Percentiles rank a stretch among this genome's conserved stretches.
These are phyloP conservation scores for Tylopilus balloui DNA, from an alignment of 768 basidiomycete genomes.

Conservation along the genomic window DNA sequence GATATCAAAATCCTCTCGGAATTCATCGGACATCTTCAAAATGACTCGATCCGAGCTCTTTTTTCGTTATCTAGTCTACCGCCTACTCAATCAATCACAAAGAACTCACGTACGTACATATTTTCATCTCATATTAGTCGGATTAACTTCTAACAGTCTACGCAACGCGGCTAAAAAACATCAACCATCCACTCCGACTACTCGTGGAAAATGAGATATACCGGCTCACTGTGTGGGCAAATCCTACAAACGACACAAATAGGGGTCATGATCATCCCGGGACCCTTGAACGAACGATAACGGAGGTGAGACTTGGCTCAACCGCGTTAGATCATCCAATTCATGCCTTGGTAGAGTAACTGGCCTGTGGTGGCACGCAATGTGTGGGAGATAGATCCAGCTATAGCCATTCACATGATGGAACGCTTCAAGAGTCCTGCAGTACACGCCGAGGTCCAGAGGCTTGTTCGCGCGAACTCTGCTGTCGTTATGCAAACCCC, in stretches of 20 bases:
- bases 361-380: conserved; percentile 70
- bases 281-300: conserved; percentile 52
- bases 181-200: conserved; percentile 72
- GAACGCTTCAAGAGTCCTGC: conserved; percentile 78
- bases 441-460: conserved; percentile 68
- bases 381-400: conserved; percentile 80
- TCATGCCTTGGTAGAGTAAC: conserved; percentile 38
- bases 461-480: conserved; percentile 70
- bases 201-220: conserved; percentile 89
- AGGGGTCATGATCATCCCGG: conserved; percentile 60
- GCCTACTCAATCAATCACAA: conserved; percentile 42
- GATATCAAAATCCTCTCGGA: conserved; percentile 87
- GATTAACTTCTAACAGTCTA: conserved; percentile 43
- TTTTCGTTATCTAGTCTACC: conserved; percentile 59
- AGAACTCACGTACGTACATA: conserved; percentile 37
- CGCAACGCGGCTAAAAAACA: conserved; percentile 52
- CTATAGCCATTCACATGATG: conserved; percentile 75
- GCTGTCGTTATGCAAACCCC: conserved; percentile 66
- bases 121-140: not conserved
- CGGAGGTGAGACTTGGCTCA: conserved; percentile 46
- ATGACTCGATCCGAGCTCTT: conserved; percentile 62
- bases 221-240: conserved; percentile 84
- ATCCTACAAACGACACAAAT: conserved; percentile 73
- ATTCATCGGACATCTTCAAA: conserved; percentile 71
- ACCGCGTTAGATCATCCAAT: not conserved